These are phyloP conservation scores for Pisolithus marmoratus DNA, from an alignment of 768 basidiomycete species.

Conservation along the genomic window DNA sequence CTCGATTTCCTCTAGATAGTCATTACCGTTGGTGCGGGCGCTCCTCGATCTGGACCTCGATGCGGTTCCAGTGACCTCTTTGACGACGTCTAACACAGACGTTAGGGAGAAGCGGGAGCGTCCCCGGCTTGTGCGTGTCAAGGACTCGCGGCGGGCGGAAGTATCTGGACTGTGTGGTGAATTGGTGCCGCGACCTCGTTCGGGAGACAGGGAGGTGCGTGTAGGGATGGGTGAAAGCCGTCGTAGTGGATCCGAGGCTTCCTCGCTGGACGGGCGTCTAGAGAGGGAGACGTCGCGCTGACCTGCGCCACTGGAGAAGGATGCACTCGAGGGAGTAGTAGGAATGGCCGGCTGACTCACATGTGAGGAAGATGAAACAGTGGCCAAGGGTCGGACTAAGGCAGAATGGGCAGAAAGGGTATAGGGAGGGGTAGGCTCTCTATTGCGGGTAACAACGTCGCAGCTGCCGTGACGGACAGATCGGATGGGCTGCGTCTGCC, in stretches of 20 bases:
- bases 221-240: slow-evolving; percentile 3
- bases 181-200: background rate
- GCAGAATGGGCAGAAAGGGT: background rate
- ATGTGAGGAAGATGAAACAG: background rate
- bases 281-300: slow-evolving; percentile 17
- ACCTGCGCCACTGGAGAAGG: slow-evolving; percentile 2
- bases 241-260: slow-evolving; percentile 3
- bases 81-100: slow-evolving; percentile 15
- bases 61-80: slow-evolving; percentile 9
- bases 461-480: slow-evolving; percentile 7
- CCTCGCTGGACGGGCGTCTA: slow-evolving; percentile 34
- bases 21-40: slow-evolving; percentile 11
- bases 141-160: slow-evolving; percentile 27
- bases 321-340: background rate
- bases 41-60: slow-evolving; percentile 16
- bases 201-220: background rate
- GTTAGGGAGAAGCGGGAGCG: slow-evolving; percentile 15
- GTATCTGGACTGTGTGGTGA: background rate
- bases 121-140: slow-evolving; percentile 3
- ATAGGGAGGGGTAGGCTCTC: background rate
- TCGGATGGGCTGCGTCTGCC: background rate
- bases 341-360: background rate
- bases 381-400: background rate
- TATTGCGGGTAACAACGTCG: background rate
- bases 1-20: slow-evolving; percentile 30